These are phyloP conservation scores for Trametes cubensis DNA, from an alignment of 768 basidiomycete genomes.

Conservation along the genomic window DNA sequence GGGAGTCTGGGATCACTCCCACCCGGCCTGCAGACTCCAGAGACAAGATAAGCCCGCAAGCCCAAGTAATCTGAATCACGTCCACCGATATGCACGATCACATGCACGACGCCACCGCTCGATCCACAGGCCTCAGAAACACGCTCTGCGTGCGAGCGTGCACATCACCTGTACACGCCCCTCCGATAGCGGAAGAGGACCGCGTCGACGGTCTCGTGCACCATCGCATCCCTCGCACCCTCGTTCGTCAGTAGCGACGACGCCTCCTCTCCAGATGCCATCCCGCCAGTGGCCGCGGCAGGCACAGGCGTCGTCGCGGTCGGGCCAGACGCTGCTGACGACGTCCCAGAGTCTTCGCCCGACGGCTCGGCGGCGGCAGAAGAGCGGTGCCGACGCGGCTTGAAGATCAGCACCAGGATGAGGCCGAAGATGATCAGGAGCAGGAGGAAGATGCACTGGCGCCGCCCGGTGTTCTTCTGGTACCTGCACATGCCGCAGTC, in stretches of 20 bases:
- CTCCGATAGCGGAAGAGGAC: neutral
- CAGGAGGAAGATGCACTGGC: constrained; percentile 92
- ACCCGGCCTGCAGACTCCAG: too few species aligned
- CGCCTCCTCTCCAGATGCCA: neutral
- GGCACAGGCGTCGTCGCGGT: constrained; percentile 25
- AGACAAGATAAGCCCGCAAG: neutral
- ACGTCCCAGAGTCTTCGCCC: constrained; percentile 29
- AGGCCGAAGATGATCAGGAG: constrained; percentile 88
- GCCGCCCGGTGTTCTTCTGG: constrained; percentile 90
- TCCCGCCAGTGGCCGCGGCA: too few species aligned
- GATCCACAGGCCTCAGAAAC: too few species aligned
- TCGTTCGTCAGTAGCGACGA: neutral
- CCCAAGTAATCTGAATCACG: neutral
- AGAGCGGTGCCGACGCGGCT: constrained; percentile 65
- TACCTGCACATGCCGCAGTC: constrained; percentile 54
- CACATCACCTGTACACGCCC: constrained; percentile 11
- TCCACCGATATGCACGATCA: neutral
- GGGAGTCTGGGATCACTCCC: too few species aligned
- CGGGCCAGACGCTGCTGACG: constrained; percentile 53
- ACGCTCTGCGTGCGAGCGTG: too few species aligned
- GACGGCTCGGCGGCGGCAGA: constrained; percentile 27
- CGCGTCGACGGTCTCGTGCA: neutral
- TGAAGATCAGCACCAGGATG: constrained; percentile 88
- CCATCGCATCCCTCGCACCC: neutral
- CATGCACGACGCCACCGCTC: neutral